Conservation (phyloP, 2,329 filamentous ascomycete genomes). For the Acrodontium crateriforme region DNA sequence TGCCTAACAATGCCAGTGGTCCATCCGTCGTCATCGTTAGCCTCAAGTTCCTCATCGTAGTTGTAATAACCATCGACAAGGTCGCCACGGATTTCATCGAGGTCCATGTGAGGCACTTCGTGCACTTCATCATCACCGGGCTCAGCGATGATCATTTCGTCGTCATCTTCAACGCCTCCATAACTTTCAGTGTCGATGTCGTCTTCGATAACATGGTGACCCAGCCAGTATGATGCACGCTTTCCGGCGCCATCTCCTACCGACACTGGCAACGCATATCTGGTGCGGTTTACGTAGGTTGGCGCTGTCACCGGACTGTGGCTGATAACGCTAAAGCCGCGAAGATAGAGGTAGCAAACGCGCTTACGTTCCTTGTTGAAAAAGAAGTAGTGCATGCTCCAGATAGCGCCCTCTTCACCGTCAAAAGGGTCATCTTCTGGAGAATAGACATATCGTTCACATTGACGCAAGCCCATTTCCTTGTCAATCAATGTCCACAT, state of each 20-base stretch:
- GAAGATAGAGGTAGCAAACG: conserved; percentile 85
- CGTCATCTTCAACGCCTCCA: conserved; percentile 21
- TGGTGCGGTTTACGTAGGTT: conserved; percentile 17
- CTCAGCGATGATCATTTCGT: conserved; percentile 13
- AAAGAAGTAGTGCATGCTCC: conserved; percentile 94
- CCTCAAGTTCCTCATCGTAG: conserved; percentile 12
- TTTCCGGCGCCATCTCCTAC: conserved; percentile 52
- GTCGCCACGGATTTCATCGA: conserved; percentile 22
- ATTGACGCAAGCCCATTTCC: conserved; percentile 84
- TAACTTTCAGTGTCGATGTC: conserved; percentile 14
- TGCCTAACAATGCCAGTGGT: conserved; percentile 2
- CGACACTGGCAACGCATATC: neutral
- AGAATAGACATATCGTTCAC: conserved; percentile 77
- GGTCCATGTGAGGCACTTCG: conserved; percentile 21
- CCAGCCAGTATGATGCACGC: conserved; percentile 79
- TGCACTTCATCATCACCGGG: conserved; percentile 18
- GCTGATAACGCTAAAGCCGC: conserved; percentile 68
- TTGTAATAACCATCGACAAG: conserved; percentile 19
- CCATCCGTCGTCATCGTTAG: conserved; percentile 5
- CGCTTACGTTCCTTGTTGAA: conserved; percentile 89
- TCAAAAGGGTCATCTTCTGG: conserved; percentile 84
- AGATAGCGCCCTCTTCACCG: conserved; percentile 84
- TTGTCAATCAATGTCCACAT: conserved; percentile 91
- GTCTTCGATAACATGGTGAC: conserved; percentile 38
- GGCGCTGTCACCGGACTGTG: conserved; percentile 39